Base-by-base conservation (phyloP, 768 basidiomycete species). In the Mycena maculata region DNA sequence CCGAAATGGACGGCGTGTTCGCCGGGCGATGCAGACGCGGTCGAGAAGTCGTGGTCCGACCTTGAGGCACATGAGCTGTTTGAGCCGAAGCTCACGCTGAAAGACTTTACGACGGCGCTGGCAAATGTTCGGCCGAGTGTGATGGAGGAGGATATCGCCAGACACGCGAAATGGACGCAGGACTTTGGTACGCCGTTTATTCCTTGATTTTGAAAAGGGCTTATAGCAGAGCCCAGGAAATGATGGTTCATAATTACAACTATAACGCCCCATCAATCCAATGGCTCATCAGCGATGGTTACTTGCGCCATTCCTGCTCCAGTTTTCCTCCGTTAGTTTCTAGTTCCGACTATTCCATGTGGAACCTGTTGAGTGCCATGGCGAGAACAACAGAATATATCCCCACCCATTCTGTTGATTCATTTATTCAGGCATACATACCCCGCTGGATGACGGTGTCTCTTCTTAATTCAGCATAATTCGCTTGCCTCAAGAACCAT, bases 1-100 rank as follows among this genome's bases (percentile, higher is more conserved):
- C 39, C 50, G 52, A 90, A 84, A 77, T 92, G 83, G 86, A 92
- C 90, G n/a, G 90, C 92, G 1, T 94, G 92, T 73, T 92, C 91
- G 4, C 92, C 93, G 0, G 92, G 92, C 1, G 91, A 92, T 66
- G 80, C 83, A 0, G 86, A 83, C 0, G 91, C 90, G 0, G 80
- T 85, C 33, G 91, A 93, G 76, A 90, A 88, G 78, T 78, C 84
- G 10, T 93, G 92, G 92, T 84, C 88, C 23, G 88, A 90, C 49
- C 79, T 94, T 48, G 84, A 87, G 38, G 85, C 87, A 4, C 90
- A 93, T 45, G 89, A 92, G 73, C 80, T 93, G 27, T 81, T 86
- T 18, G 93, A 93, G 75, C 92, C 92, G 1, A 83, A 86, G 52
- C 77, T 94, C 73, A 84, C 78, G 44, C 57, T 88, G 44, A 78